Percentiles rank a stretch among this genome's conserved stretches.
Conservation (phyloP, 129 eudicot genomes). For the Lonicera japonica region DNA sequence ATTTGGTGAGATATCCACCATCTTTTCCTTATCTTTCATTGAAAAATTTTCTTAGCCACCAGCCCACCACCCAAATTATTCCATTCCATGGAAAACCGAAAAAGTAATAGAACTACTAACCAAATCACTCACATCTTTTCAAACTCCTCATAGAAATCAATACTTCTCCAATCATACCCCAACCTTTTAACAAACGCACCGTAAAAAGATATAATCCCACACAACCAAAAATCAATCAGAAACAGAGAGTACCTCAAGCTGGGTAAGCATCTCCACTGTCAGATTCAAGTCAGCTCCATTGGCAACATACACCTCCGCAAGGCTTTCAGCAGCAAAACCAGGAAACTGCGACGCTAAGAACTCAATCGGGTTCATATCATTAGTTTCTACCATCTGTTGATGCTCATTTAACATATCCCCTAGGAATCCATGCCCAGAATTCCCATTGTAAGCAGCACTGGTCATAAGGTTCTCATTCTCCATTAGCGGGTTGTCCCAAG, state of each 20-base stretch:
- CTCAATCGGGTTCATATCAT: conserved; percentile 54
- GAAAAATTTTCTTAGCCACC: no score
- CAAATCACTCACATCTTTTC: no score
- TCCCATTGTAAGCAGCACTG: conserved; percentile 37
- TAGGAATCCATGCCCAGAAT: conserved; percentile 33
- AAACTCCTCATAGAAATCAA: no score
- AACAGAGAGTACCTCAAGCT: conserved; percentile 70
- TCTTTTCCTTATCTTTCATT: no score
- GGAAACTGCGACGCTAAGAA: conserved; percentile 78
- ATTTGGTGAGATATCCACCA: no score
- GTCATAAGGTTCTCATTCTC: conserved; percentile 43
- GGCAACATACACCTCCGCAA: conserved; percentile 73
- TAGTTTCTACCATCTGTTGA: conserved; percentile 35
- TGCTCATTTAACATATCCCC: conserved; percentile 57
- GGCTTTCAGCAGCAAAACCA: conserved; percentile 88
- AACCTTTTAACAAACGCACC: no score
- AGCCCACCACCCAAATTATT: no score
- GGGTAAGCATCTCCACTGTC: conserved; percentile 92
- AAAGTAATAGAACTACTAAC: no score
- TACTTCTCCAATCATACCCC: no score
- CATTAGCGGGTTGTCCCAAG: conserved; percentile 56
- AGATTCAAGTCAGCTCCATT: conserved; percentile 73
- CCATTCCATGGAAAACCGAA: no score
- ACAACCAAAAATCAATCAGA: not conserved
- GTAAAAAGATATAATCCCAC: not conserved